Percentiles rank a stretch among this genome's conserved stretches.
Conservation (phyloP, 352 stramenopile species). For the Globisporangium viniferum region DNA sequence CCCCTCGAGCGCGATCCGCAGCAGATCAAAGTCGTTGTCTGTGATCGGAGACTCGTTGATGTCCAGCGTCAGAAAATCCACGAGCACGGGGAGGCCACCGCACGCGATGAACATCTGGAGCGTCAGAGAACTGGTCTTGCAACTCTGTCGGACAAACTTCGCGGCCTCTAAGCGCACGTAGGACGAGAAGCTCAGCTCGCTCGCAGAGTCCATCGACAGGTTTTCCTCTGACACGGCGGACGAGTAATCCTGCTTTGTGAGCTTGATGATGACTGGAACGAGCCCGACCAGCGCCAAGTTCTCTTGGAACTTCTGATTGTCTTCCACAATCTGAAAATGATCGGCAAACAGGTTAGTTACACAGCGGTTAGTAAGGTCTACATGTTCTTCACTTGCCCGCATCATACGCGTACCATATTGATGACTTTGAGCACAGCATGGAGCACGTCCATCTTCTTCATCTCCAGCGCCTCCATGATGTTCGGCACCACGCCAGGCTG, state of each 20-base stretch:
- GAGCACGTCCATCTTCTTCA: slow-evolving; percentile 87
- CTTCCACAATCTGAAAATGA: slow-evolving; percentile 69
- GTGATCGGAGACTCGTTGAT: slow-evolving; percentile 16
- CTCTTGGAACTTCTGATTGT: slow-evolving; percentile 90
- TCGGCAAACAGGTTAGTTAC: background rate
- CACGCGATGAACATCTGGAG: slow-evolving; percentile 94
- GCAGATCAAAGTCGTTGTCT: slow-evolving; percentile 48
- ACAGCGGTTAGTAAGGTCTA: background rate
- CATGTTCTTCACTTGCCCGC: background rate
- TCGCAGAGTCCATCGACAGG: slow-evolving; percentile 22
- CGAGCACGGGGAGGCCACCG: slow-evolving; percentile 81
- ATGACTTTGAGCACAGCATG: slow-evolving; percentile 85
- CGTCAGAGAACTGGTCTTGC: slow-evolving; percentile 83
- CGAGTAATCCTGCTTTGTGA: slow-evolving; percentile 59
- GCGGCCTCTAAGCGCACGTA: slow-evolving; percentile 82
- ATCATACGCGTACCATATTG: slow-evolving; percentile 51
- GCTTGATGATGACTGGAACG: slow-evolving; percentile 89
- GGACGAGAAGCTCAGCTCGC: slow-evolving; percentile 29
- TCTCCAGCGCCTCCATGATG: slow-evolving; percentile 92
- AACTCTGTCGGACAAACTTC: slow-evolving; percentile 87
- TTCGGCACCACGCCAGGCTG: slow-evolving; percentile 90
- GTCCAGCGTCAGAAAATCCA: slow-evolving; percentile 74
- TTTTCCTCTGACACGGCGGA: slow-evolving; percentile 1
- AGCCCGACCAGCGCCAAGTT: slow-evolving; percentile 89
- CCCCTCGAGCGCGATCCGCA: slow-evolving; percentile 87